phyloP scores from a whole-genome alignment of 2,329 filamentous ascomycete genomes.

The Talaromyces sp. region DNA sequence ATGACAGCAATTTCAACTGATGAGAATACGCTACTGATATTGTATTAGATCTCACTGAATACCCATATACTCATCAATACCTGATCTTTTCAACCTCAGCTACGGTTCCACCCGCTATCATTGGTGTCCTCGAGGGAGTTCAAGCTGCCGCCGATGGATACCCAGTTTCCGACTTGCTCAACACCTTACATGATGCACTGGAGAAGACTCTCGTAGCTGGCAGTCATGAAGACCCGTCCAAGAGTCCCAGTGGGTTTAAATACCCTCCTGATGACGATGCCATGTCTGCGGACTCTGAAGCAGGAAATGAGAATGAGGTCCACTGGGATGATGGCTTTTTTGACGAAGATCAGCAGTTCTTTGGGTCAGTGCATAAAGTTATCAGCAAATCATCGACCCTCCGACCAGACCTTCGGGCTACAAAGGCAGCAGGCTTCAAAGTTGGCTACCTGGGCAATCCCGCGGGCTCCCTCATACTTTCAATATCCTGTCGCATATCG shows the following conservation, averaged over 20 bases:
- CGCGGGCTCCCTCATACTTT: conserved; percentile 54
- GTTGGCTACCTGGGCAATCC: conserved; percentile 61
- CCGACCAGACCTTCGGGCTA: conserved; percentile 58
- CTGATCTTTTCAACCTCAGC: conserved; percentile 55
- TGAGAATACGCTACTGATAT: background rate
- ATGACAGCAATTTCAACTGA: background rate
- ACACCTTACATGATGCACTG: conserved; percentile 44
- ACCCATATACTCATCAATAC: conserved; percentile 57
- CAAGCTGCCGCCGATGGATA: conserved; percentile 45
- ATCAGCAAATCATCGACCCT: conserved; percentile 38
- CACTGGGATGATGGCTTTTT: conserved; percentile 18
- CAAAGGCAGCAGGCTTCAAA: conserved; percentile 65
- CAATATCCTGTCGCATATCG: conserved; percentile 65
- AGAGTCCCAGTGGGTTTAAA: background rate
- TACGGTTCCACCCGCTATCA: conserved; percentile 29
- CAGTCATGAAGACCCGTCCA: background rate
- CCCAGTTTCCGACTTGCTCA: conserved; percentile 49
- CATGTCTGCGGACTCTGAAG: background rate
- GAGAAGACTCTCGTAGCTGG: conserved; percentile 24
- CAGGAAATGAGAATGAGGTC: conserved; percentile 18
- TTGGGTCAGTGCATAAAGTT: conserved; percentile 1
- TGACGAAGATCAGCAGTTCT: conserved; percentile 19
- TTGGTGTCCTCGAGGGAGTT: conserved; percentile 43
- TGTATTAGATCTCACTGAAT: conserved; percentile 55
- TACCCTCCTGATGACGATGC: background rate